Evolutionary conservation across 768 basidiomycete species (phyloP).

Genomic region (Collybia sordida): DNA sequence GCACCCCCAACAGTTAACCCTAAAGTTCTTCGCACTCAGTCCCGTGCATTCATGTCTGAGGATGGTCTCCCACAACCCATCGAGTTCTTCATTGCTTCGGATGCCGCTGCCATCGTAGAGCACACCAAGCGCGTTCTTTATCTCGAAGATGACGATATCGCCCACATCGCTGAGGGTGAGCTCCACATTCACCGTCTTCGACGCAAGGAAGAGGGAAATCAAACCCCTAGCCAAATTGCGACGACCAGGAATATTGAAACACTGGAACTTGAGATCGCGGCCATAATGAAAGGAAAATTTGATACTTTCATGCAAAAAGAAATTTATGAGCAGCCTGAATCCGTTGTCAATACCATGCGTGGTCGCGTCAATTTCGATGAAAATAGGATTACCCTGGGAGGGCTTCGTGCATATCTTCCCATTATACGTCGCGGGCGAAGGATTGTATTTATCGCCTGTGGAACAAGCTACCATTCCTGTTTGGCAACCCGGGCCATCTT

Average conservation of each 20-base stretch:
- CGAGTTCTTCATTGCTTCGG: conserved; percentile 99
- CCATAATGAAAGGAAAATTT: conserved; percentile 99
- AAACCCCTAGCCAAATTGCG: conserved; percentile 58
- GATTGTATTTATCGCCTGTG: conserved; percentile 97
- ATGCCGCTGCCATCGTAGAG: conserved; percentile 94
- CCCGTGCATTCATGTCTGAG: conserved; percentile 97
- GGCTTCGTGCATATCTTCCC: conserved; percentile 90
- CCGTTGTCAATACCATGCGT: conserved; percentile 99
- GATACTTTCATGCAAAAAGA: conserved; percentile 99
- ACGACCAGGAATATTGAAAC: conserved; percentile 95
- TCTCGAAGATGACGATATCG: conserved; percentile 98
- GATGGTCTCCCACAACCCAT: conserved; percentile 98
- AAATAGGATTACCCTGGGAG: conserved; percentile 89
- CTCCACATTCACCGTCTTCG: conserved; percentile 98
- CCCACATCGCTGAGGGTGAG: conserved; percentile 95
- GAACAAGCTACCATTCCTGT: conserved; percentile 97
- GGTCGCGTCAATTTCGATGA: conserved; percentile 98
- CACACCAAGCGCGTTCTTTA: conserved; percentile 99
- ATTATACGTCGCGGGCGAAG: conserved; percentile 94
- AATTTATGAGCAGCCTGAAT: conserved; percentile 98
- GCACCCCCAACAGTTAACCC: conserved; percentile 63
- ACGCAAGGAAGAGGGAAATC: conserved; percentile 72
- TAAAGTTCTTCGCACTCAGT: conserved; percentile 91
- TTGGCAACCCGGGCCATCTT: conserved; percentile 96
- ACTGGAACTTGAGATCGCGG: conserved; percentile 97